Conservation (phyloP, 805 yeast species). For the Candida chilensis region DNA sequence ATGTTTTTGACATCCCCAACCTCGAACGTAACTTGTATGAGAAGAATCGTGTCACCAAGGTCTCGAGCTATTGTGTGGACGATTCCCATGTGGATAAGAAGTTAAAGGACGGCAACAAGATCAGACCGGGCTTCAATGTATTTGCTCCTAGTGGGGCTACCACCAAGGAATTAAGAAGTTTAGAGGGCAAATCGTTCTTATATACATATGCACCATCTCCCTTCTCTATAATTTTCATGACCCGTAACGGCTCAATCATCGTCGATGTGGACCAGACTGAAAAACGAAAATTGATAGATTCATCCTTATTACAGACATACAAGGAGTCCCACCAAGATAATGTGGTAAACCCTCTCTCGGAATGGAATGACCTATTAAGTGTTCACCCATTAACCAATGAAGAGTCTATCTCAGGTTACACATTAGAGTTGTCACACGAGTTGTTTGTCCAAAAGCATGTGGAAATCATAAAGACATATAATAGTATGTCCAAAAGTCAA, state of each 20-base stretch:
- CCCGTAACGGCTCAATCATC: neutral
- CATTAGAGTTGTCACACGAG: no score
- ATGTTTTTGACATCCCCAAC: constrained; percentile 3
- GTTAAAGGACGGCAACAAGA: neutral
- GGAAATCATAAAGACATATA: no score
- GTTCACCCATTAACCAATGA: no score
- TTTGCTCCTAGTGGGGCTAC: constrained; percentile 15
- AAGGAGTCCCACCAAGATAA: no score
- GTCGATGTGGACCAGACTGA: neutral
- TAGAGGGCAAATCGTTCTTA: constrained; percentile 19
- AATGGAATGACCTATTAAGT: no score
- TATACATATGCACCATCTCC: constrained; percentile 29
- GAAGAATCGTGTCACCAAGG: neutral
- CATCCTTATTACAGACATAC: no score
- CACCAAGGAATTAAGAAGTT: constrained; percentile 6
- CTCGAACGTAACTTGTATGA: constrained; percentile 1
- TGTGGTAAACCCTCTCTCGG: no score
- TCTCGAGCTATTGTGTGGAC: neutral
- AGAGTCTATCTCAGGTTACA: no score
- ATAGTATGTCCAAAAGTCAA: no score
- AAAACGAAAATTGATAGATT: neutral
- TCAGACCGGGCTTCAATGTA: constrained; percentile 18
- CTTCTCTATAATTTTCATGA: constrained; percentile 11
- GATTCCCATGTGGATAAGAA: neutral
- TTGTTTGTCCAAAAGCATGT: no score